A percentile compares a stretch with the other conserved stretches of the same genome.
phyloP scores from a whole-genome alignment of 306 rosid species.

The Vicia villosa region DNA sequence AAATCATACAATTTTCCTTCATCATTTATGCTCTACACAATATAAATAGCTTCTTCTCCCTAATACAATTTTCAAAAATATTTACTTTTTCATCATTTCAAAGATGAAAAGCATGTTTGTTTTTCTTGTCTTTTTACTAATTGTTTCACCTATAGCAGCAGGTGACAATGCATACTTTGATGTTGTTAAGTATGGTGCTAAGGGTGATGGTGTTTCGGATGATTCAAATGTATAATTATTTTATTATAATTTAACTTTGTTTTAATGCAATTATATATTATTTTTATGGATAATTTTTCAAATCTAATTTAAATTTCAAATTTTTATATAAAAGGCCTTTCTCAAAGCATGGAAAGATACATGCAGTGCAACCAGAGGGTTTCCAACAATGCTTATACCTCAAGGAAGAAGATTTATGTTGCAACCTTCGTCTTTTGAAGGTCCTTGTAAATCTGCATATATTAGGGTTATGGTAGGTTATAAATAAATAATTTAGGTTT shows the following conservation, averaged over 20 bases:
- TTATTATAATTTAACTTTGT: neutral
- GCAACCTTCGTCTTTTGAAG: constrained; percentile 44
- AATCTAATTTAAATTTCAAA: neutral
- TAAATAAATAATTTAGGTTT: no score
- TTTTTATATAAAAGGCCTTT: constrained; percentile 46
- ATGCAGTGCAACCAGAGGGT: constrained; percentile 32
- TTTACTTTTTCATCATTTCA: no score
- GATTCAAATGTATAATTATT: constrained; percentile 45
- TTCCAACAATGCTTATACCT: constrained; percentile 43
- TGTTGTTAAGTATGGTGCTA: constrained; percentile 49
- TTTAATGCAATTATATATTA: neutral
- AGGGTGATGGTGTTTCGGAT: constrained; percentile 48
- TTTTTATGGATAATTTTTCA: neutral
- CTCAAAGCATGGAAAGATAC: constrained; percentile 47
- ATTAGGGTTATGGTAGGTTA: constrained; percentile 33
- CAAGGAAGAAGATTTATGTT: constrained; percentile 43
- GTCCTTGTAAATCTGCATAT: constrained; percentile 54
- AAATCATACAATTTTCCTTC: no score
- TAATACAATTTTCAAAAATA: no score
- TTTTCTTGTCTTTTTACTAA: no score
- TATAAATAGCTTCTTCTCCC: no score
- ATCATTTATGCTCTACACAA: no score
- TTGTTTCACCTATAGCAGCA: no score
- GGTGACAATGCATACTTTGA: neutral
- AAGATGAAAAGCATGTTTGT: no score